Percentiles rank a stretch among this genome's conserved stretches.
phyloP scores from a whole-genome alignment of 73 alveolate species.

The Symbiodinium pilosum region DNA sequence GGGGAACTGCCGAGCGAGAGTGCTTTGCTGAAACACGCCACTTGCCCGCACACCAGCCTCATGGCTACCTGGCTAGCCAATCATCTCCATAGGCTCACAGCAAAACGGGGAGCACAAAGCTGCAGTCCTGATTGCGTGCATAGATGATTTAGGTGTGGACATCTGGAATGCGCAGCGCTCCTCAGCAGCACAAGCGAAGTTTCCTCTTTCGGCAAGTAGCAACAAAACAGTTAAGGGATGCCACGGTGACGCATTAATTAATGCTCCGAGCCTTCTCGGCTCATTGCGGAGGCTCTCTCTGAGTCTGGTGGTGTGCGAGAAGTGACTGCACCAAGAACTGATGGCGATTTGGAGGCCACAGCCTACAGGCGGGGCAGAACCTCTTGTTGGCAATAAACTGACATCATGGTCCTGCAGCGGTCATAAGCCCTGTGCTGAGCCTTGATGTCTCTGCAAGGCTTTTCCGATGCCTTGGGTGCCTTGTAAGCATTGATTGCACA shows the following conservation, averaged over 20 bases:
- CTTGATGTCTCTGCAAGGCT: not conserved
- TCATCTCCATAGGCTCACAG: too few species aligned
- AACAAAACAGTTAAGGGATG: too few species aligned
- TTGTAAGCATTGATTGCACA: not conserved
- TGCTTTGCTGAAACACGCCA: not conserved
- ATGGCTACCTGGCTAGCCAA: too few species aligned
- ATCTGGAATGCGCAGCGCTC: too few species aligned
- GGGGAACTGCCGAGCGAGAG: not conserved
- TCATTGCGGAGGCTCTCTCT: not conserved
- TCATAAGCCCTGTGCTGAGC: too few species aligned
- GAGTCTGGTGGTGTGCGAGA: slow-evolving; percentile 23
- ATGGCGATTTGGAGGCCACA: not conserved
- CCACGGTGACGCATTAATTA: too few species aligned
- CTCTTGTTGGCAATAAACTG: too few species aligned
- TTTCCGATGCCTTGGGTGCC: slow-evolving; percentile 34
- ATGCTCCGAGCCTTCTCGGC: too few species aligned
- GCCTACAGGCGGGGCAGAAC: not conserved
- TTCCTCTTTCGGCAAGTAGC: not conserved
- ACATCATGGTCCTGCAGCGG: not conserved
- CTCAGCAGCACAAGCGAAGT: too few species aligned
- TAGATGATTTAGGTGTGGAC: too few species aligned
- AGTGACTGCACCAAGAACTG: not conserved
- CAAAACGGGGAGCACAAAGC: too few species aligned
- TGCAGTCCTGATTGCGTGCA: too few species aligned
- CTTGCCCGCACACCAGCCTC: not conserved